Evolutionary conservation across 805 yeast genomes (phyloP).

Genomic region (Scheffersomyces stipitis): DNA sequence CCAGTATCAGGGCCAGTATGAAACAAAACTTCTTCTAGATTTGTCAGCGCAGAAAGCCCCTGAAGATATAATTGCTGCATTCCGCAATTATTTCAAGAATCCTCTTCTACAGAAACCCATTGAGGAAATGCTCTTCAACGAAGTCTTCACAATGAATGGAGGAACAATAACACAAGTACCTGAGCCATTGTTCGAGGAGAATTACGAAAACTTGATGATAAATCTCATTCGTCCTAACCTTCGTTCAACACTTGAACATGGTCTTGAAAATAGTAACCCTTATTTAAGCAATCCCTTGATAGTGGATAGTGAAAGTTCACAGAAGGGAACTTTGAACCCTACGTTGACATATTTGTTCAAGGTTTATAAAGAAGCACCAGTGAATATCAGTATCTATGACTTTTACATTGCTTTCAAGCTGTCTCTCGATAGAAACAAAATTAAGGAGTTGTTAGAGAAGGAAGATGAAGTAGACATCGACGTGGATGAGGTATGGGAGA

Average conservation of each 20-base stretch:
- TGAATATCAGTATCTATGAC: conserved; percentile 65
- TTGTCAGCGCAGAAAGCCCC: neutral
- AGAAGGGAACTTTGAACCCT: neutral
- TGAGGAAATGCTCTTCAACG: conserved; percentile 29
- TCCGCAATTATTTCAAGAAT: conserved; percentile 14
- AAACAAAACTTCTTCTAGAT: no score
- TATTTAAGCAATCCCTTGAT: conserved; percentile 15
- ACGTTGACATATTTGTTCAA: conserved; percentile 58
- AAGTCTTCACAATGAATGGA: conserved; percentile 31
- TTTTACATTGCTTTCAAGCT: conserved; percentile 62
- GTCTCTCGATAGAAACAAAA: conserved; percentile 32
- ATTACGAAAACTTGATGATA: conserved; percentile 38
- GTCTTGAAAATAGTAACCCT: conserved; percentile 29
- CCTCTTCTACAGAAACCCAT: conserved; percentile 17
- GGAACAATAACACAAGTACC: conserved; percentile 9
- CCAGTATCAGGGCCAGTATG: no score
- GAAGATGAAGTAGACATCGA: conserved; percentile 17
- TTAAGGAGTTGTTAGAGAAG: conserved; percentile 12
- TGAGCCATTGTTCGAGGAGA: conserved; percentile 30
- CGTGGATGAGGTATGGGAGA: conserved; percentile 50
- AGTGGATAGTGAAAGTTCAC: neutral
- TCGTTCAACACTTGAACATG: conserved; percentile 23
- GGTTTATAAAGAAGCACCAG: conserved; percentile 77
- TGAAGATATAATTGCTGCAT: neutral
- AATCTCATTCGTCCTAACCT: conserved; percentile 35